phyloP scores from a whole-genome alignment of 2,329 filamentous ascomycete genomes.

The Westerdykella ornata region DNA sequence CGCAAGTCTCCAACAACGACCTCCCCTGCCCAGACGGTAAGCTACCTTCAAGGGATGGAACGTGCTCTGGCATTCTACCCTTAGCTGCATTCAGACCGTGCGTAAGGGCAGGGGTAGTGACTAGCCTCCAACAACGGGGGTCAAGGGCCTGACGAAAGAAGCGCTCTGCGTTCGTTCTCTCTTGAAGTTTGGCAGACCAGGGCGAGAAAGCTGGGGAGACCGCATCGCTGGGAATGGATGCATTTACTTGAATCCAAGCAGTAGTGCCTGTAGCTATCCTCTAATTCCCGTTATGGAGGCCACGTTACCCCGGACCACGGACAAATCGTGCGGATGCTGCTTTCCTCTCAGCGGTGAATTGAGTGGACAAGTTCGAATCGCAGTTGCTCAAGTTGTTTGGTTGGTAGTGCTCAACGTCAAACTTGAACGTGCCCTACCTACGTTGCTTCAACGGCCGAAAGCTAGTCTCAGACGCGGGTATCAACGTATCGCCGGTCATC shows the following conservation, averaged over 20 bases:
- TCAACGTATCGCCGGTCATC: no score
- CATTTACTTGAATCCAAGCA: no score
- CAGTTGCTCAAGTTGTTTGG: no score
- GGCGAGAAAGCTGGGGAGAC: background rate
- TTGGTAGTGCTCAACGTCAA: no score
- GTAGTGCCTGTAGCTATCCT: no score
- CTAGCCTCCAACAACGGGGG: background rate
- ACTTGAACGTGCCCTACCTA: no score
- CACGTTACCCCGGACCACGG: no score
- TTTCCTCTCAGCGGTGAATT: no score
- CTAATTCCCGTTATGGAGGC: no score
- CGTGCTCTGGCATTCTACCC: background rate
- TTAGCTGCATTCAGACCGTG: background rate
- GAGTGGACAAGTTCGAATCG: background rate
- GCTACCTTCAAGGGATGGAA: background rate
- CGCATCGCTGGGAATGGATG: background rate
- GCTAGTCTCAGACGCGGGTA: no score
- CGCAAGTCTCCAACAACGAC: background rate
- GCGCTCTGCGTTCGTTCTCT: background rate
- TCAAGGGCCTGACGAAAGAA: background rate
- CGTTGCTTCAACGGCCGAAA: no score
- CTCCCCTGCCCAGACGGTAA: background rate
- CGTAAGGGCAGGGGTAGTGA: background rate
- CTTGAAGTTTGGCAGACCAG: background rate
- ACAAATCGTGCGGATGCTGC: no score